These are phyloP conservation scores for Aspergillus candidus DNA, from an alignment of 2,329 filamentous ascomycete species.

Conservation along the genomic window DNA sequence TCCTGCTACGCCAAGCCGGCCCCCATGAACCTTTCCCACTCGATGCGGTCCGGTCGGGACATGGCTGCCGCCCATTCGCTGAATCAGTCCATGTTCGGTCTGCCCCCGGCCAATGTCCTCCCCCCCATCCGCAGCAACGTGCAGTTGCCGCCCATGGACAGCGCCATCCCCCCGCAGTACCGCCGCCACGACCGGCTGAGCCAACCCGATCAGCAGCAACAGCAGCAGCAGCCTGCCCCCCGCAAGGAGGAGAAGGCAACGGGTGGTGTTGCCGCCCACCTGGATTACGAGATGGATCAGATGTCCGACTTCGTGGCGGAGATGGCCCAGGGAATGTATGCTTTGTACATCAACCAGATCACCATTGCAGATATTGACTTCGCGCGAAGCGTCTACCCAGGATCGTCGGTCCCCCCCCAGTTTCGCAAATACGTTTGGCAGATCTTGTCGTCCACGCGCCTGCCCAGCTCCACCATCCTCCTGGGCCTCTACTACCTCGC, in stretches of 20 bases:
- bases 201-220: constrained; percentile 27
- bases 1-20: constrained; percentile 34
- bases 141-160: constrained; percentile 37
- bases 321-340: constrained; percentile 72
- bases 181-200: constrained; percentile 35
- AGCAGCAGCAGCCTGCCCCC: neutral
- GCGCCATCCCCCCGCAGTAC: constrained; percentile 37
- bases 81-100: constrained; percentile 32
- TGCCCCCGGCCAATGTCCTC: constrained; percentile 30
- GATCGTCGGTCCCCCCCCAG: constrained; percentile 58
- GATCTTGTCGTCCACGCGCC: constrained; percentile 80
- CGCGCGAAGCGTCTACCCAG: constrained; percentile 57
- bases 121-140: constrained; percentile 38
- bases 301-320: constrained; percentile 95
- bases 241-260: constrained; percentile 61
- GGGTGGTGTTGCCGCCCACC: constrained; percentile 84
- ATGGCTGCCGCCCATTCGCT: constrained; percentile 22
- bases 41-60: constrained; percentile 30
- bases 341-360: constrained; percentile 50
- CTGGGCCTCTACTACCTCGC: constrained; percentile 86
- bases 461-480: constrained; percentile 86
- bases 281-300: constrained; percentile 93
- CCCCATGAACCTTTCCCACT: constrained; percentile 27
- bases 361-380: constrained; percentile 58
- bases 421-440: constrained; percentile 91